Evolutionary conservation across 2,329 filamentous ascomycete species (phyloP).

Genomic region (Lizonia empirigonia): DNA sequence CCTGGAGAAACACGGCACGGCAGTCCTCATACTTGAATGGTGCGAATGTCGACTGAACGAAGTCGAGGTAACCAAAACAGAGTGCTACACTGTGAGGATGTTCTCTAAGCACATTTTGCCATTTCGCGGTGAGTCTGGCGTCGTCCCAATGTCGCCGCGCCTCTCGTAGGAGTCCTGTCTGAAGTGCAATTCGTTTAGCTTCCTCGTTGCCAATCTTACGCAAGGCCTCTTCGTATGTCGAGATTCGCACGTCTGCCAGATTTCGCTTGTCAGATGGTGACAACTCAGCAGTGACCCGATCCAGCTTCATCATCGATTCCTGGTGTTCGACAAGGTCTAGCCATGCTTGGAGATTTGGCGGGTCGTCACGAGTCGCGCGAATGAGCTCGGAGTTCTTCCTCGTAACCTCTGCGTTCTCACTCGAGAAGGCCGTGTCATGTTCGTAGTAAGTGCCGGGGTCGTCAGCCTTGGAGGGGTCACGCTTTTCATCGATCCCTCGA

Average conservation of each 20-base stretch:
- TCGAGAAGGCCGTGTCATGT: conserved; percentile 25
- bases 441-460: conserved; percentile 49
- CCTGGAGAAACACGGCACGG: conserved; percentile 63
- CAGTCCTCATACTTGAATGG: conserved; percentile 72
- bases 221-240: conserved; percentile 79
- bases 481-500: conserved; percentile 44
- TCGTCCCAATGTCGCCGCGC: conserved; percentile 75
- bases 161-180: conserved; percentile 74
- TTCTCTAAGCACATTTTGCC: conserved; percentile 65
- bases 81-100: conserved; percentile 65
- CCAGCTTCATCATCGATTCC: conserved; percentile 65
- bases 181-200: conserved; percentile 62
- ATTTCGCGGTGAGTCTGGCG: conserved; percentile 65
- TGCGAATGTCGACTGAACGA: conserved; percentile 69
- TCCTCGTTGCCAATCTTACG: conserved; percentile 56
- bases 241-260: conserved; percentile 78
- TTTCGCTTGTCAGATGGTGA: conserved; percentile 69
- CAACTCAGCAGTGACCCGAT: conserved; percentile 51
- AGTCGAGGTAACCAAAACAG: conserved; percentile 76
- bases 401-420: conserved; percentile 44
- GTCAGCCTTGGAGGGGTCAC: conserved; percentile 14
- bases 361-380: conserved; percentile 66
- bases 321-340: conserved; percentile 80
- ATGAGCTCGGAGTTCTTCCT: conserved; percentile 66
- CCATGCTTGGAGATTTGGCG: conserved; percentile 74